Evolutionary conservation across 1,284 basidiomycete genomes (phyloP), one percentile per base, ranked within the genome.

Genomic region (Singerocomus rubriflavus): DNA sequence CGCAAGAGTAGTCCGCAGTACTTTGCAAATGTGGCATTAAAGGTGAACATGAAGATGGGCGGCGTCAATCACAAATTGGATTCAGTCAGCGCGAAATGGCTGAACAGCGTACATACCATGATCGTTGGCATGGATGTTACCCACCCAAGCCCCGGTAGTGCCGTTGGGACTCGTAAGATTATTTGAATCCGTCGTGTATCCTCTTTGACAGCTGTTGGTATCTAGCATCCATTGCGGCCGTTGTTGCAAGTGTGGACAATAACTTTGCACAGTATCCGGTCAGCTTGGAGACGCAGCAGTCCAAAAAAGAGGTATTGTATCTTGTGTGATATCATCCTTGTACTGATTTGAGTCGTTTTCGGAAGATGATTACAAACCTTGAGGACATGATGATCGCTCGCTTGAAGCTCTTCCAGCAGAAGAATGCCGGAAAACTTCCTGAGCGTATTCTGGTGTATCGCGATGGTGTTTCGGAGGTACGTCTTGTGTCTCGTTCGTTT

Each of bases 121-220:
- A 64, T 92, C 29, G 80, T 91, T 10, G 89, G 89, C 5, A 90
- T 90, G 69, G 89, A 92, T 60, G 89, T 92, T 13, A 90, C 88
- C 1, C 90, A 91, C 67, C 86, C 88, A 21, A 84, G 85, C 14
- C 78, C 77, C 5, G 81, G 82, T 0, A 84, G 83, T 54, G 76
- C 78, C 55, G 75, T 72, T 54, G 84, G 81, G 10, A 88, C 77
- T 3, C 68, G 68, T 70, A 49, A 52, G 67, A 36, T 17, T 17
- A 21, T 51, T n/a, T 29, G 27, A 44, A 2, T 31, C n/a, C 16
- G 9, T 29, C 2, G 6, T 43, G 17, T 27, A 25, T 12, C n/a
- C 3, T 49, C 33, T 39, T 33, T 49, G 17, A 54, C 30, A 10
- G 2, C 17, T 13, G 14, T 30, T 29, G 39, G 7, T 7, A 25